A percentile compares a stretch with the other conserved stretches of the same genome.
Evolutionary conservation across 345 rosid genomes (phyloP).

Genomic region (Aquilaria sinensis): DNA sequence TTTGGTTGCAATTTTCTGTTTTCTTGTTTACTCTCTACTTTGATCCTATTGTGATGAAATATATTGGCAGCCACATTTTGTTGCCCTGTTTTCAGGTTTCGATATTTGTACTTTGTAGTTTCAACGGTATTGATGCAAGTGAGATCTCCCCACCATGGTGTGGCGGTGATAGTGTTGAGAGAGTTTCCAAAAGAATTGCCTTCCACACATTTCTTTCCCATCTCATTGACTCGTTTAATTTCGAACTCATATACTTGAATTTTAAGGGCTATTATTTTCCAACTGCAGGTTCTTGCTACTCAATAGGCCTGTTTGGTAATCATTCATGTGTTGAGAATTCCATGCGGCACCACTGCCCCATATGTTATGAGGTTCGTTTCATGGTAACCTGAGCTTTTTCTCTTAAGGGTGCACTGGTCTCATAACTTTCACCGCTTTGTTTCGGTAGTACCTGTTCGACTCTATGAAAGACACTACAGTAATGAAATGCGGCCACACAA

Average conservation of each 20-base stretch:
- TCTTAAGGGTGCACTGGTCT: not conserved
- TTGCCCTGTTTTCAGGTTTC: not conserved
- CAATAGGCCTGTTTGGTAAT: slow-evolving; percentile 49
- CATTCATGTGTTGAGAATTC: slow-evolving; percentile 94
- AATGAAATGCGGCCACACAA: slow-evolving; percentile 98
- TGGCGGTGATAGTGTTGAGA: not conserved
- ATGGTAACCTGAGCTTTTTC: not conserved
- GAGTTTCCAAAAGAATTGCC: not conserved
- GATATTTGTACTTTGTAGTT: not conserved
- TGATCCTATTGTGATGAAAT: too few species aligned
- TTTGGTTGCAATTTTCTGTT: too few species aligned
- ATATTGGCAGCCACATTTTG: too few species aligned
- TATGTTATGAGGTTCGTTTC: slow-evolving; percentile 76
- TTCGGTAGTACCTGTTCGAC: slow-evolving; percentile 81
- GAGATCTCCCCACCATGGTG: too few species aligned
- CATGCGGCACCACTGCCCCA: slow-evolving; percentile 97
- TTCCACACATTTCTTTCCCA: not conserved
- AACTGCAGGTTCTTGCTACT: slow-evolving; percentile 73
- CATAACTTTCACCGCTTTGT: slow-evolving; percentile 9
- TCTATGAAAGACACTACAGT: slow-evolving; percentile 84
- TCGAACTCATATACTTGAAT: not conserved
- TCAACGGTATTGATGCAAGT: not conserved
- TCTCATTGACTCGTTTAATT: not conserved
- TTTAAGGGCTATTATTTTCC: not conserved
- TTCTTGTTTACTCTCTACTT: too few species aligned